These are phyloP conservation scores for Penicillium sp. DNA, from an alignment of 2,329 filamentous ascomycete genomes.

Conservation along the genomic window DNA sequence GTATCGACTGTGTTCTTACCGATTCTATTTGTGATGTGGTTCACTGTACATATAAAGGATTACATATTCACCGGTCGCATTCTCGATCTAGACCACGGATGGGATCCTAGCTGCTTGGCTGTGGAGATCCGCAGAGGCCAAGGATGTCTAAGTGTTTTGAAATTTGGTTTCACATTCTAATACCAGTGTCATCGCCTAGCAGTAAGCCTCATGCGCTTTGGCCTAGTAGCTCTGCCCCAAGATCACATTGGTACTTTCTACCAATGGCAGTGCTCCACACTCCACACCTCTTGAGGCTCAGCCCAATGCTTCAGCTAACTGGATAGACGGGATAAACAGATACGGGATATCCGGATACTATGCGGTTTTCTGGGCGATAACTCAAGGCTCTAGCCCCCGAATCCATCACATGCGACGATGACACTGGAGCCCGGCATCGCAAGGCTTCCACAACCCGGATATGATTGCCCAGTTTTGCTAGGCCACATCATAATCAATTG, in stretches of 20 bases:
- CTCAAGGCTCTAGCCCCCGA: background rate
- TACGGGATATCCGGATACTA: background rate
- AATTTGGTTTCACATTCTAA: background rate
- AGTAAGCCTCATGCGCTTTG: background rate
- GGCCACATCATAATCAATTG: background rate
- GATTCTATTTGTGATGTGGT: constrained; percentile 34
- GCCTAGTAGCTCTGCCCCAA: background rate
- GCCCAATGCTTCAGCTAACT: background rate
- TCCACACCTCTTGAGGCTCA: background rate
- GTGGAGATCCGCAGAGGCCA: background rate
- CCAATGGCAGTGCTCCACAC: background rate
- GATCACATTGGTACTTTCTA: background rate
- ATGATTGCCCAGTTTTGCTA: background rate
- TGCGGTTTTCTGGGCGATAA: background rate
- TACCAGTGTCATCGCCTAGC: background rate
- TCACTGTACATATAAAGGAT: constrained; percentile 27
- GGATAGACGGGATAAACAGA: background rate
- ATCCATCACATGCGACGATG: background rate
- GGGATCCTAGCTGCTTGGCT: constrained; percentile 11
- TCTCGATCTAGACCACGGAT: constrained; percentile 28
- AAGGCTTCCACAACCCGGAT: constrained; percentile 1
- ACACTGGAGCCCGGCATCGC: background rate
- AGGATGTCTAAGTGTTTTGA: background rate
- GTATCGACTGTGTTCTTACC: constrained; percentile 38
- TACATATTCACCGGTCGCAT: constrained; percentile 25